Evolutionary conservation across 345 rosid species (phyloP).

Genomic region (Aurinia saxatilis): DNA sequence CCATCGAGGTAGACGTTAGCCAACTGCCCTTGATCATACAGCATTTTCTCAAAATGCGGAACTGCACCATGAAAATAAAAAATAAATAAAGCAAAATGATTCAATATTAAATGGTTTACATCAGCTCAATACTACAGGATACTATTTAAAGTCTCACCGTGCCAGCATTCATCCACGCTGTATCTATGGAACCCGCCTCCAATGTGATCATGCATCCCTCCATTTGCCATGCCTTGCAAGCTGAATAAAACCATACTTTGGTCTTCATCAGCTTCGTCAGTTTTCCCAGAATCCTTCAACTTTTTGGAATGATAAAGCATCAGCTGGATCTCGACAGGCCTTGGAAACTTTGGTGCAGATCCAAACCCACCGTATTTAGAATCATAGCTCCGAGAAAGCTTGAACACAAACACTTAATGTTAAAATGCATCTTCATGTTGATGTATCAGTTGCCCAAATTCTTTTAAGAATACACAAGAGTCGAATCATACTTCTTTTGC

Average conservation of each 20-base stretch:
- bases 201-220: conserved; percentile 92
- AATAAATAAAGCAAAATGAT: not conserved
- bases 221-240: conserved; percentile 85
- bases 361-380: conserved; percentile 81
- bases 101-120: not conserved
- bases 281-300: conserved; percentile 51
- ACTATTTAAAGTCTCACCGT: conserved; percentile 47
- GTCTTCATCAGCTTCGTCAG: conserved; percentile 38
- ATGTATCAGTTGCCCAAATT: not conserved
- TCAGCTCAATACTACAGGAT: not conserved
- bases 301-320: conserved; percentile 75
- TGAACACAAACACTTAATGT: conserved; percentile 22
- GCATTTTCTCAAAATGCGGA: conserved; percentile 98
- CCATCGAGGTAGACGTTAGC: conserved; percentile 74
- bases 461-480: not conserved
- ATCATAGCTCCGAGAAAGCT: conserved; percentile 80
- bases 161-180: conserved; percentile 96
- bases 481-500: conserved; percentile 65
- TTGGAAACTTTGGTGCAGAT: conserved; percentile 91
- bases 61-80: conserved; percentile 51
- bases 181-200: conserved; percentile 98
- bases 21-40: conserved; percentile 91
- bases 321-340: conserved; percentile 90
- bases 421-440: not conserved
- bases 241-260: conserved; percentile 61